Evolutionary conservation across 495 filamentous ascomycete genomes (phyloP).

Genomic region (Aspergillus sclerotioniger): DNA sequence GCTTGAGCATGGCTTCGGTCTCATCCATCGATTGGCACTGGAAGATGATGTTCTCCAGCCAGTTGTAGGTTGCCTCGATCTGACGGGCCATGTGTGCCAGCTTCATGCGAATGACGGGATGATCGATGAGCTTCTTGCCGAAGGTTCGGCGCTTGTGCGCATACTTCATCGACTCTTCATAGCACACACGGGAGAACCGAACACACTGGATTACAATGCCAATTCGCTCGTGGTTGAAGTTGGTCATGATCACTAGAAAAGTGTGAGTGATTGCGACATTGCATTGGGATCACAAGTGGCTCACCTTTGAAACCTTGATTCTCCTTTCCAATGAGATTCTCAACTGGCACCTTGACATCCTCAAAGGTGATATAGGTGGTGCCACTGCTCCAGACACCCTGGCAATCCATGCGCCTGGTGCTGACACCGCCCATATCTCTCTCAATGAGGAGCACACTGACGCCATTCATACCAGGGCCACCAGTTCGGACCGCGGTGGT

Average conservation of each 20-base stretch:
- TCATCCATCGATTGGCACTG: slow-evolving; percentile 92
- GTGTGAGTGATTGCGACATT: slow-evolving; percentile 3
- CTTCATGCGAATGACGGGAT: slow-evolving; percentile 97
- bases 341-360: slow-evolving; percentile 96
- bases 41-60: slow-evolving; percentile 95
- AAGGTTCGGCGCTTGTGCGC: slow-evolving; percentile 95
- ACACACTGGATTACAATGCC: slow-evolving; percentile 97
- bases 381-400: slow-evolving; percentile 91
- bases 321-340: slow-evolving; percentile 96
- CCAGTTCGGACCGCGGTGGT: slow-evolving; percentile 94
- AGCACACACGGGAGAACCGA: slow-evolving; percentile 95
- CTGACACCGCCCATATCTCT: slow-evolving; percentile 76
- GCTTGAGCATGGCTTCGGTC: slow-evolving; percentile 91
- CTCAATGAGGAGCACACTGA: slow-evolving; percentile 87
- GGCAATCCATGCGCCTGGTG: slow-evolving; percentile 96
- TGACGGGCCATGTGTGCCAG: slow-evolving; percentile 97
- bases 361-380: slow-evolving; percentile 98
- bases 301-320: slow-evolving; percentile 93
- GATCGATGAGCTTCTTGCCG: slow-evolving; percentile 91
- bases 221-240: slow-evolving; percentile 99
- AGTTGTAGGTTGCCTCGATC: slow-evolving; percentile 93
- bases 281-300: neutral
- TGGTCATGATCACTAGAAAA: slow-evolving; percentile 81
- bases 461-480: slow-evolving; percentile 79
- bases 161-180: slow-evolving; percentile 93